These are phyloP conservation scores for Pseudozyma tsukubaensis DNA, from an alignment of 1,284 basidiomycete genomes.

Conservation along the genomic window DNA sequence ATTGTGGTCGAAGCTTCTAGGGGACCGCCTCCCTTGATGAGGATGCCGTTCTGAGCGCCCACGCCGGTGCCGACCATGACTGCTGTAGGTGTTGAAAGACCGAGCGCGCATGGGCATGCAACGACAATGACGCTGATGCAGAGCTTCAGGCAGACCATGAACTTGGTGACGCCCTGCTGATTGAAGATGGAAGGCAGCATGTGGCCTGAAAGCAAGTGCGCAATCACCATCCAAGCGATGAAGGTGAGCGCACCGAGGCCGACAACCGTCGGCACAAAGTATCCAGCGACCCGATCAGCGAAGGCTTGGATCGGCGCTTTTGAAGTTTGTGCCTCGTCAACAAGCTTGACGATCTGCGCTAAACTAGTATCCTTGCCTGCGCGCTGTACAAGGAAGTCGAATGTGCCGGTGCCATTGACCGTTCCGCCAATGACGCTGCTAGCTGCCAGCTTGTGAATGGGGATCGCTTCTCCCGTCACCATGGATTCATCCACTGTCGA, in stretches of 20 bases:
- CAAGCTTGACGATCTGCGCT: slow-evolving; percentile 93
- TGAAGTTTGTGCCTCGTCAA: slow-evolving; percentile 96
- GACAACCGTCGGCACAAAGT: slow-evolving; percentile 94
- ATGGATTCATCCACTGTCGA: slow-evolving; percentile 95
- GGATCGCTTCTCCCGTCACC: slow-evolving; percentile 95
- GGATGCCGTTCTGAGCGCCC: slow-evolving; percentile 94
- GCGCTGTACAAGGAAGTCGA: slow-evolving; percentile 93
- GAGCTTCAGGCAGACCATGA: slow-evolving; percentile 93
- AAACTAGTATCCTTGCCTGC: slow-evolving; percentile 96
- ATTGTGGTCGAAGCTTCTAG: slow-evolving; percentile 89
- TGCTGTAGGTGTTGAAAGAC: slow-evolving; percentile 94
- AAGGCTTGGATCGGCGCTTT: slow-evolving; percentile 99
- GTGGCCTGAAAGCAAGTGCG: slow-evolving; percentile 73
- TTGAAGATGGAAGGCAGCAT: slow-evolving; percentile 85
- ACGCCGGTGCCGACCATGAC: slow-evolving; percentile 99
- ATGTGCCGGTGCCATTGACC: slow-evolving; percentile 92
- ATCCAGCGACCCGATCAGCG: slow-evolving; percentile 91
- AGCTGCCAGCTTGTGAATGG: slow-evolving; percentile 83
- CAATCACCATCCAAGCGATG: slow-evolving; percentile 83
- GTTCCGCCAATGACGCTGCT: slow-evolving; percentile 94
- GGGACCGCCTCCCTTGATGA: slow-evolving; percentile 96
- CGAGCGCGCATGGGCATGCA: slow-evolving; percentile 96
- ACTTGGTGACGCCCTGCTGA: slow-evolving; percentile 81
- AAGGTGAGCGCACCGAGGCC: slow-evolving; percentile 85
- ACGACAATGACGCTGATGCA: slow-evolving; percentile 98